Conservation (phyloP, 208 protist species). For the Trypanosoma melophagium region DNA sequence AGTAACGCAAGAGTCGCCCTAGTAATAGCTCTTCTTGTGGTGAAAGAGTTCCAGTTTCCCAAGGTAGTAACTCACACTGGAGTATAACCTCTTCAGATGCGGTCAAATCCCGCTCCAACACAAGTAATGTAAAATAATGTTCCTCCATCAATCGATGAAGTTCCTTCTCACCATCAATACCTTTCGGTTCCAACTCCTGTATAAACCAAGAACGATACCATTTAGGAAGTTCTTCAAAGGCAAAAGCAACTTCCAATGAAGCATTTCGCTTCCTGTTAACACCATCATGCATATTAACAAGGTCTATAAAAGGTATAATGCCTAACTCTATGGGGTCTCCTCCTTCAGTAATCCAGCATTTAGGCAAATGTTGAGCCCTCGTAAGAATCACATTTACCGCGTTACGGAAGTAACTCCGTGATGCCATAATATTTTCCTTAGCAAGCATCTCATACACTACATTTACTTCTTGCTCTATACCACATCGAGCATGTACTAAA, state of each 20-base stretch:
- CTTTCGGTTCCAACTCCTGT: constrained; percentile 30
- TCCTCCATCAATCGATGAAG: constrained; percentile 39
- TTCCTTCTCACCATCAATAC: constrained; percentile 30
- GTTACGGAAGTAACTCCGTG: constrained; percentile 44
- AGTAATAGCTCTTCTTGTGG: constrained; percentile 41
- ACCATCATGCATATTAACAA: constrained; percentile 66
- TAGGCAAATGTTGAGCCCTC: constrained; percentile 53
- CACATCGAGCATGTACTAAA: constrained; percentile 32
- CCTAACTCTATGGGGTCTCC: constrained; percentile 48
- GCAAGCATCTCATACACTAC: constrained; percentile 44
- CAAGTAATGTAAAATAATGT: constrained; percentile 70
- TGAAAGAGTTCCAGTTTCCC: constrained; percentile 49
- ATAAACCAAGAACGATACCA: constrained; percentile 61
- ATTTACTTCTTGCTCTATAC: constrained; percentile 48
- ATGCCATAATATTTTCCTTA: constrained; percentile 46
- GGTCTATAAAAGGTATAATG: constrained; percentile 80
- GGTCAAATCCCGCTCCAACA: constrained; percentile 42
- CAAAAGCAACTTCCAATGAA: constrained; percentile 58
- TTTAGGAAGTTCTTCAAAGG: constrained; percentile 57
- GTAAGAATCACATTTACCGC: constrained; percentile 68
- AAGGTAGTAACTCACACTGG: constrained; percentile 43
- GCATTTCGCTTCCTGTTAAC: constrained; percentile 54
- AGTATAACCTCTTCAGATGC: constrained; percentile 80
- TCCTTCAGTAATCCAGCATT: constrained; percentile 37
- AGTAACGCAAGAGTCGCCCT: constrained; percentile 68